Base-by-base conservation (phyloP, 768 basidiomycete genomes). In the Hortiboletus flavorubellus region DNA sequence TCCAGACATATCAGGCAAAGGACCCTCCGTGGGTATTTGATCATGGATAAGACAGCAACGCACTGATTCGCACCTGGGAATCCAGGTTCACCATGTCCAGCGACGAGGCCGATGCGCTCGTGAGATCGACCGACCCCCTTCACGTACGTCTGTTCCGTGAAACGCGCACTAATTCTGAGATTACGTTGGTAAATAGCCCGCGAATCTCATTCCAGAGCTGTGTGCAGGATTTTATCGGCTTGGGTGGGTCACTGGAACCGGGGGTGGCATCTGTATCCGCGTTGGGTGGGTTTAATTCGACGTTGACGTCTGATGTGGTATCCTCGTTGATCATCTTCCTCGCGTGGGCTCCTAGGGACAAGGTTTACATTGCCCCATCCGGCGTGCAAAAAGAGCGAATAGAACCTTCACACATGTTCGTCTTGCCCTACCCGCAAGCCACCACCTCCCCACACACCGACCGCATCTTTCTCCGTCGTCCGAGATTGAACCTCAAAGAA, bases 171-270 rank as follows among this genome's bases (percentile, higher is more conserved):
- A 51, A 30, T 33, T n/a, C 49, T 16, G n/a, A 54, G 23, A 31
- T 43, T 10, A 3, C 5, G 0, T 16, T 7, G 18, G 3, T 42
- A 33, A 9, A 47, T 75, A 95, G 85, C 92, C 93, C 18, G 93
- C 93, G n/a, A 93, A 92, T 70, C 78, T 94, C 58, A 94, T 94
- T 50, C 89, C 89, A 33, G 89, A 91, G 65, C 78, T 95, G 2
- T 95, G 93, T 69, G 76, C 82, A 42, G 81, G 84, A 7, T 94
- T 95, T 71, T 94, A 94, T 80, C 80, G 58, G 72, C 80, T 94
- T 21, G 93, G 93, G 14, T 94, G 93, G 93, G 93, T 94, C 1
- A 94, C 92, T 3, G 92, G 93, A 15, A 94, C 93, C 2, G 92
- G 91, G 7, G 85, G 84, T 26, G 89, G 89, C 1, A 90, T 91